These are phyloP conservation scores for Backusella liffmaniae DNA, from an alignment of 192 early-diverging fungal genomes.

Conservation along the genomic window DNA sequence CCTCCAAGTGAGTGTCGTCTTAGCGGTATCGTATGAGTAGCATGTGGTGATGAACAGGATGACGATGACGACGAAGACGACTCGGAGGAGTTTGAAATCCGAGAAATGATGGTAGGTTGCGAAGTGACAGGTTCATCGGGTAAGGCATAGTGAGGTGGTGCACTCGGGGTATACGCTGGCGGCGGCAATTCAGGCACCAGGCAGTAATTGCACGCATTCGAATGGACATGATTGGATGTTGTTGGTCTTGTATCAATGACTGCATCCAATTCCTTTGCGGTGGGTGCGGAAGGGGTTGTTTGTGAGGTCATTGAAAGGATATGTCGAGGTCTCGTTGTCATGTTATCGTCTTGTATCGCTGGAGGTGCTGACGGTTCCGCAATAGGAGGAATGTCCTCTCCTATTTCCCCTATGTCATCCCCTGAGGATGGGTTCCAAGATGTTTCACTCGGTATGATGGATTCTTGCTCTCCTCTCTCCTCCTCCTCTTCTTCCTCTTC, in stretches of 20 bases:
- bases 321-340: neutral
- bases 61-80: constrained; percentile 2
- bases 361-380: constrained; percentile 21
- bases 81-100: constrained; percentile 16
- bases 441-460: too few relatives aligned
- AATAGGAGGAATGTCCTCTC: neutral
- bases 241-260: neutral
- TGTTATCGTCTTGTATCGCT: neutral
- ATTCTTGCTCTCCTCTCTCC: neutral
- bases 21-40: neutral
- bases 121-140: neutral
- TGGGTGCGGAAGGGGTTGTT: constrained; percentile 22
- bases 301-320: constrained; percentile 9
- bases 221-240: neutral
- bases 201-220: neutral
- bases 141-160: constrained; percentile 23
- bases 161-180: constrained; percentile 30
- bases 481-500: neutral
- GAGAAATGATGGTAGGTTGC: neutral
- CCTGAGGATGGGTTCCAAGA: neutral
- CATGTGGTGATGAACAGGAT: neutral
- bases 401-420: neutral
- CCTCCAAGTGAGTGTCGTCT: constrained; percentile 3
- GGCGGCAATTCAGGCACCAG: constrained; percentile 18
- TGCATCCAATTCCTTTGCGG: constrained; percentile 22